phyloP scores from a whole-genome alignment of 2,329 filamentous ascomycete genomes.

The Septoria petroselini region DNA sequence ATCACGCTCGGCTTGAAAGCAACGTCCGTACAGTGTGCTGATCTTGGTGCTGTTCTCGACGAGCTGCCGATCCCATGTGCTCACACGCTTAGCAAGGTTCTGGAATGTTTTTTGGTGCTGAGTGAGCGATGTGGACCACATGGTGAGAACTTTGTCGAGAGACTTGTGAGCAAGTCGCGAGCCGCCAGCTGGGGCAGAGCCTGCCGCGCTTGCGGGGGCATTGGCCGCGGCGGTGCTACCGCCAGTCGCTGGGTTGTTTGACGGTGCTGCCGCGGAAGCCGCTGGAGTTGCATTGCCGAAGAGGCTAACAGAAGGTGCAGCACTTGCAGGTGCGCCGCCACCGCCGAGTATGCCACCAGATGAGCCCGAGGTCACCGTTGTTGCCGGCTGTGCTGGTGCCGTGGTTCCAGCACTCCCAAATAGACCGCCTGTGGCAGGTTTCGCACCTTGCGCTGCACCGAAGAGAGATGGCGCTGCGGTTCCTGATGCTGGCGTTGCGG shows the following conservation, averaged over 20 bases:
- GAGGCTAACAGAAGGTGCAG: constrained; percentile 11
- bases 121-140: constrained; percentile 91
- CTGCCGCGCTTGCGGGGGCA: constrained; percentile 53
- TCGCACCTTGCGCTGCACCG: neutral
- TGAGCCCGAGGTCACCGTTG: constrained; percentile 8
- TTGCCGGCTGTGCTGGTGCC: constrained; percentile 1
- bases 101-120: constrained; percentile 98
- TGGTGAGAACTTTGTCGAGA: constrained; percentile 97
- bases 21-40: constrained; percentile 84
- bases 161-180: constrained; percentile 96
- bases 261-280: constrained; percentile 1
- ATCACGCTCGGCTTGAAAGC: constrained; percentile 88
- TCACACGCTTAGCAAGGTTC: constrained; percentile 79
- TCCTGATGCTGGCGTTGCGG: neutral
- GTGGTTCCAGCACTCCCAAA: constrained; percentile 8
- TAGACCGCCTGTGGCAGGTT: constrained; percentile 8
- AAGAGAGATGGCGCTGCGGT: constrained; percentile 7
- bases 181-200: constrained; percentile 73
- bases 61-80: constrained; percentile 85
- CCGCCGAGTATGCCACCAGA: constrained; percentile 1
- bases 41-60: constrained; percentile 96
- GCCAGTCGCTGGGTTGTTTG: neutral
- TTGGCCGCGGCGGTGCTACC: constrained; percentile 1
- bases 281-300: constrained; percentile 7
- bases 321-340: constrained; percentile 1